phyloP scores from a whole-genome alignment of 441 rosid species.

The Corymbia citriodora region DNA sequence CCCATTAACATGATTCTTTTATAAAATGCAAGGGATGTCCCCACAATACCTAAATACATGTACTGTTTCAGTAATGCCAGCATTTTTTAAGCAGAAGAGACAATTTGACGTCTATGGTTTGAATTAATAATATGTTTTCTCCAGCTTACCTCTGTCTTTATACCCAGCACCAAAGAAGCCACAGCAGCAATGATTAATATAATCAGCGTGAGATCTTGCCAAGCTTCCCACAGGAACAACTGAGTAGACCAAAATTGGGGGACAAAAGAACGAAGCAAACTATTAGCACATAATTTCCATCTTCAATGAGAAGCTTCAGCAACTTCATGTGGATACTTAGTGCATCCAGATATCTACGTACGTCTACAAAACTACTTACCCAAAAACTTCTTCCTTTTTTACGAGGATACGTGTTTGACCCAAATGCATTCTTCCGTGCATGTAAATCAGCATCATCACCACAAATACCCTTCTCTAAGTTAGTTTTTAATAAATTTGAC shows the following conservation, averaged over 20 bases:
- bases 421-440: constrained; percentile 65
- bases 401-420: constrained; percentile 93
- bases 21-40: background rate
- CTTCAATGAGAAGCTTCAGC: background rate
- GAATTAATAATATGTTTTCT: constrained; percentile 3
- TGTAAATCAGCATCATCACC: constrained; percentile 76
- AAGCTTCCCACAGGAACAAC: constrained; percentile 99
- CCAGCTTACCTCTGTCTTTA: constrained; percentile 82
- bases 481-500: constrained; percentile 56
- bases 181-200: constrained; percentile 91
- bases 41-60: background rate
- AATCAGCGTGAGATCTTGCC: constrained; percentile 94
- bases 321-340: background rate
- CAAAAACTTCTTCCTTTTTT: constrained; percentile 95
- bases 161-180: constrained; percentile 87
- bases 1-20: background rate
- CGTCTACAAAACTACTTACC: constrained; percentile 34
- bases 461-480: constrained; percentile 68
- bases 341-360: background rate
- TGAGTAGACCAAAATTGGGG: constrained; percentile 14
- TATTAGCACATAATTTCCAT: background rate
- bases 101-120: constrained; percentile 1
- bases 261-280: background rate
- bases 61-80: background rate
- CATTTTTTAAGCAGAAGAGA: background rate